Base-by-base conservation (phyloP, 2,329 filamentous ascomycete genomes). In the Cercospora sojina region DNA sequence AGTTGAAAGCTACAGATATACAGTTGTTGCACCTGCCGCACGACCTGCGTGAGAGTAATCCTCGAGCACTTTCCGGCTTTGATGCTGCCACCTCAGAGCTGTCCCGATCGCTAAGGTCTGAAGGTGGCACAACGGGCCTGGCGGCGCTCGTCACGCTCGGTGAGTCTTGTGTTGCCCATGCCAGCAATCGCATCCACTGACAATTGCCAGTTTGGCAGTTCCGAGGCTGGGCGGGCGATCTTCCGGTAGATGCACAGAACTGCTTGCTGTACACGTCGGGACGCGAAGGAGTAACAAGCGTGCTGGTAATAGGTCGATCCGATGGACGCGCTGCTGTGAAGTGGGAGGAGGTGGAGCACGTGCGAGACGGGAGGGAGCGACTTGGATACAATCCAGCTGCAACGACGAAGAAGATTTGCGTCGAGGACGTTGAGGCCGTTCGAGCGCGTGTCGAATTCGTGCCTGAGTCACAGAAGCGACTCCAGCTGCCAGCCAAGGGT, bases 281-380 rank as follows among this genome's bases (percentile, higher is more conserved):
- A 5, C 25, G 58, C 5, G 57, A 69, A n/a, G 71, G 67, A 4
- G 43, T 59, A n/a, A 61, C 64, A 12, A 67, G 58, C 56, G 68
- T 70, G 10, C 5, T 71, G 2, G 49, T 74, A 1, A 64, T 74
- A 9, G 16, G 62, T 13, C 71, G 73, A 10, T 72, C 71, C 4
- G 73, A 75, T 38, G 70, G 66, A 29, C 64, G 67, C 49, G 35
- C 67, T 10, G 72, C 72, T 6, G 64, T 69, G 31, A 49, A 62
- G 3, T 72, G 70, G 66, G 58, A 64, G 41, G 70, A 73, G 18
- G 67, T 74, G 1, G 47, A 70, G 65, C 47, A 74, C 49, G 59
- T 73, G 31, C 64, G 72, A 32, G 73, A 75, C 58, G 73, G 73
- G 5, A 55, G 72, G 55, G 72, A 75, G 41, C 62, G 73, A 31